Base-by-base conservation (phyloP, 805 yeast species). In the Yarrowia keelungensis region DNA sequence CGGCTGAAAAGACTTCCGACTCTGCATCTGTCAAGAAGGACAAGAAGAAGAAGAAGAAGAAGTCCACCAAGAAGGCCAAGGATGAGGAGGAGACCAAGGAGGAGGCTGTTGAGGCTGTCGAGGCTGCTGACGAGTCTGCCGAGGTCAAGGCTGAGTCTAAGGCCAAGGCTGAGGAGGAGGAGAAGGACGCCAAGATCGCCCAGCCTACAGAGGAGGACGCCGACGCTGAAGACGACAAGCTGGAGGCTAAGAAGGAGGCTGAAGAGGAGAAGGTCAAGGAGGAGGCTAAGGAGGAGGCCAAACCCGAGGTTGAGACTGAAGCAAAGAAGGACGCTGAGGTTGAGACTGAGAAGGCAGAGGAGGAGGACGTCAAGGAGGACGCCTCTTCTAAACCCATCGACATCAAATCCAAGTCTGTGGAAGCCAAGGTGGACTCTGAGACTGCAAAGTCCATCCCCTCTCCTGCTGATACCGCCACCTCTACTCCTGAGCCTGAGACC, bases 31-130 rank as follows among this genome's bases (percentile, higher is more conserved):
- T 2, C 12, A 38, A 59, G 45, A 62, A 62, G 43, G 53, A 45
- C 53, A 46, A 89, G 84, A 87, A 89, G 61, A 70, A 69, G 26
- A 71, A 69, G 42, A 72, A 74, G 70, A 71, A 68, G 36, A 72
- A 74, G 69, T 70, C 69, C 66, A 69, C 41, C 22, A 38, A 53
- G 59, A 26, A 54, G 46, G 26, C 12, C 39, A 49, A 51, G 58
- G 41, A 46, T 15, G 50, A 16, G 49, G 49, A 45, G 49, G 42
- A 51, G 32, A 15, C 15, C 56, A 38, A 36, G 54, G 19, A 36
- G 35, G 56, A 5, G 3, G 53, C 38, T 15, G 53, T 15, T 32
- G 38, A 22, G 49, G 68, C 26, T 26, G 69, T 38, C 2, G 39
- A 32, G 14, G 51, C 10, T 15, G 69, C 9, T 12, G 38, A 32